Base-by-base conservation (phyloP, 1,284 basidiomycete genomes). In the Cryptococcus deneoformans region DNA sequence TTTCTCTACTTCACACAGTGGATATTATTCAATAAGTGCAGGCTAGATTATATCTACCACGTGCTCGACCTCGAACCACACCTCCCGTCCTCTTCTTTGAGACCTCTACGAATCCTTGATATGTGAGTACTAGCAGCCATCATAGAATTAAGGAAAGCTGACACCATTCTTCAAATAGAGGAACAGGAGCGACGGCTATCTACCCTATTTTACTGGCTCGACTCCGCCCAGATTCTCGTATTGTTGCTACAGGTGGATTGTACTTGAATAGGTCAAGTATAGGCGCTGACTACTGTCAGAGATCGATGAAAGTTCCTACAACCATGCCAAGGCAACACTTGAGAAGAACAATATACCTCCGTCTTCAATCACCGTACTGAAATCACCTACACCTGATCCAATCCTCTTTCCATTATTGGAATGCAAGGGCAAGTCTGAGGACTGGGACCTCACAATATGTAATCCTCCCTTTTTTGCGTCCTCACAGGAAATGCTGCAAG, bases 381-480 rank as follows among this genome's bases (percentile, higher is more conserved):
- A 77, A 50, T 56, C 65, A 0, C 77, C 80, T 0, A 60, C 70
- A 0, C 67, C 74, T 0, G 80, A 78, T 1, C 78, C 78, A 0
- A 81, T 91, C 40, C 77, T 90, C 4, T 78, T 79, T 39, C 80
- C 81, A 10, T 66, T 86, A 2, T 69, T 79, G 60, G 66, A 55
- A 36, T 46, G 42, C 34, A 40, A 40, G 8, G 50, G 42, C 34
- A 40, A 40, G 8, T 40, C 45, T 11, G 24, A 45, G 42, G 37
- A 53, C 14, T 58, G 42, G 24, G 47, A 54, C 84, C 83, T 72
- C 82, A 85, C 57, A 90, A 91, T 98, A 86, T 97, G 93, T 77
- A 98, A 98, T 71, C 95, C 95, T 0, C 24, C 20, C 94, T 94
- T 98, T 77, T 98, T 95, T 70, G 72, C 79, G 11, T 89, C 85